phyloP scores from a whole-genome alignment of 169 alveolate species.

The Plasmodium inui region DNA sequence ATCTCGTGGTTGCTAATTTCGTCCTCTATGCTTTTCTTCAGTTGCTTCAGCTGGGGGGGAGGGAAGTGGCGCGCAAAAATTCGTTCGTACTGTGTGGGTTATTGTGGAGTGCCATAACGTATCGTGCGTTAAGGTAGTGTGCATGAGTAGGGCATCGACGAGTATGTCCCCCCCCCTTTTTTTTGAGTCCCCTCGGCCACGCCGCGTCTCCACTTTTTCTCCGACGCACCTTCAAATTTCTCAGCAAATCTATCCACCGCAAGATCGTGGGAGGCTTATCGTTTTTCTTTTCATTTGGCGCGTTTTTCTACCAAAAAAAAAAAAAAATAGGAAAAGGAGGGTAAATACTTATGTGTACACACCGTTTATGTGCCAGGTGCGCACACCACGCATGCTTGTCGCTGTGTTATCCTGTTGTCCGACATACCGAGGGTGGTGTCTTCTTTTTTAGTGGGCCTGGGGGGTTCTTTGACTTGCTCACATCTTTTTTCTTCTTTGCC shows the following conservation, averaged over 20 bases:
- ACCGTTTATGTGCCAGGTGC: background rate
- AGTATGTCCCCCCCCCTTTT: background rate
- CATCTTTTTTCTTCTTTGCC: conserved; percentile 11
- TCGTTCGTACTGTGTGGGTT: background rate
- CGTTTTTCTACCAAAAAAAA: conserved; percentile 5
- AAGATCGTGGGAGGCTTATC: conserved; percentile 26
- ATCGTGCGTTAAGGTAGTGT: background rate
- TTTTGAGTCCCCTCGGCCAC: background rate
- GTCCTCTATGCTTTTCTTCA: conserved; percentile 39
- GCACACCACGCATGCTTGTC: background rate
- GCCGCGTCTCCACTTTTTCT: background rate
- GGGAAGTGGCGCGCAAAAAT: background rate
- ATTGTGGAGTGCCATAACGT: no score
- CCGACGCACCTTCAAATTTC: conserved; percentile 13
- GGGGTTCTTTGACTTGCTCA: conserved; percentile 6
- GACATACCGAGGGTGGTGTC: background rate
- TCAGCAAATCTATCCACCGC: conserved; percentile 46
- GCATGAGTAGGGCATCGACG: background rate
- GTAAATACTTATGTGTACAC: background rate
- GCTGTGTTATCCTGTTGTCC: background rate
- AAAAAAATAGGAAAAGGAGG: no score
- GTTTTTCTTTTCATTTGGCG: conserved; percentile 16
- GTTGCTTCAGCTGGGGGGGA: conserved; percentile 28
- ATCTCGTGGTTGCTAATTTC: conserved; percentile 50
- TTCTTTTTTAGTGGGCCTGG: background rate